Conservation (phyloP, 2,329 filamentous ascomycete genomes). For the Ceratocystis cubensis region DNA sequence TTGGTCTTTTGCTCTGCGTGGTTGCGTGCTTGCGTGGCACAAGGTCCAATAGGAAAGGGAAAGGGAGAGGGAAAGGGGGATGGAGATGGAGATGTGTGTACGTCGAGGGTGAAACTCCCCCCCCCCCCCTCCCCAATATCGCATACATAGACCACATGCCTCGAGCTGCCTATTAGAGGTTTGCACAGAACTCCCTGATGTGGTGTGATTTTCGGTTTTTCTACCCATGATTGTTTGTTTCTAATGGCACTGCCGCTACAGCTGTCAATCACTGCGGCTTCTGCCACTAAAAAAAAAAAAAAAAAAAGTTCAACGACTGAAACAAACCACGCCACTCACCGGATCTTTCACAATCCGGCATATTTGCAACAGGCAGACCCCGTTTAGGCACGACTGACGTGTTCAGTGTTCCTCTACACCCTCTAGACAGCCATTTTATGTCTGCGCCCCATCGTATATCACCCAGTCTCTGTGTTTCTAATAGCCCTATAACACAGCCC, state of each 20-base stretch:
- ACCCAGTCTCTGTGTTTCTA: neutral
- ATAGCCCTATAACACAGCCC: neutral
- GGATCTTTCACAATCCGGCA: neutral
- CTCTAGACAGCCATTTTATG: neutral
- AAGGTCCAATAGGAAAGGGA: neutral
- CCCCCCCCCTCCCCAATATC: neutral
- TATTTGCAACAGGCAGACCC: neutral
- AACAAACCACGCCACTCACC: neutral
- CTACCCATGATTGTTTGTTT: neutral
- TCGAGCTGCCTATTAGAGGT: neutral
- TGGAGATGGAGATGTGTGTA: neutral
- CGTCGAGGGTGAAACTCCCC: neutral
- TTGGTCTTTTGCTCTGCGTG: neutral
- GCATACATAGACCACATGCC: neutral
- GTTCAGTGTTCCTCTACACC: neutral
- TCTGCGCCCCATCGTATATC: neutral
- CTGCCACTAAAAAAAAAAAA: neutral
- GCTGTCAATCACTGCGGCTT: neutral
- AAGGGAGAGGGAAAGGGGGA: neutral
- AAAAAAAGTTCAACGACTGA: too few relatives aligned
- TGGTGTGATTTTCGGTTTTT: neutral
- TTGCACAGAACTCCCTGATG: too few relatives aligned
- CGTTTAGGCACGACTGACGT: neutral
- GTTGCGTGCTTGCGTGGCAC: neutral
- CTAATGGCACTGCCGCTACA: neutral